Conservation (phyloP, 805 yeast species). For the Monosporozyma aquatica region DNA sequence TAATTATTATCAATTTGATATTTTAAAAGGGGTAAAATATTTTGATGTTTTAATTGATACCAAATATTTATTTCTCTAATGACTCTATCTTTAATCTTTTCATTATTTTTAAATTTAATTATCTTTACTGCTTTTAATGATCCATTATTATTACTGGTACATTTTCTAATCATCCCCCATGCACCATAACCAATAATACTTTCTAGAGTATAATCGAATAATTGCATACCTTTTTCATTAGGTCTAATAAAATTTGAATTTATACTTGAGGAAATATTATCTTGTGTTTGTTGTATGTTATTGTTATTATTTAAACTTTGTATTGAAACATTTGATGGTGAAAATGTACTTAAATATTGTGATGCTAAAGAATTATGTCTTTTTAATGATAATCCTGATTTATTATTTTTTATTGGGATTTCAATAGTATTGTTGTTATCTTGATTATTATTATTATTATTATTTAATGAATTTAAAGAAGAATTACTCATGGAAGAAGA, state of each 20-base stretch:
- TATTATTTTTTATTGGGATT: neutral
- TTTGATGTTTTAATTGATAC: conserved; percentile 52
- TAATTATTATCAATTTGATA: conserved; percentile 48
- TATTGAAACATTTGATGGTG: conserved; percentile 17
- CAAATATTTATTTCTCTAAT: conserved; percentile 68
- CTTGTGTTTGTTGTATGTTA: too few relatives aligned
- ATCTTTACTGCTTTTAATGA: conserved; percentile 54
- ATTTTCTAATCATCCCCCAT: conserved; percentile 79
- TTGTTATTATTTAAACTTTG: conserved; percentile 3
- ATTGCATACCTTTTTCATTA: conserved; percentile 61
- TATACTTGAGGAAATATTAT: neutral
- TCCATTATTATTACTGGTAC: conserved; percentile 32
- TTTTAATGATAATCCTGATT: conserved; percentile 9
- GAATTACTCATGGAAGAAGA: conserved; percentile 21
- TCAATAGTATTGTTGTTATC: neutral
- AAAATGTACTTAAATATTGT: conserved; percentile 27
- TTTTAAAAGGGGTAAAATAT: conserved; percentile 53
- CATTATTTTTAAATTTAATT: conserved; percentile 42
- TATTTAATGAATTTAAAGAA: conserved; percentile 9
- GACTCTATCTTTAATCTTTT: conserved; percentile 47
- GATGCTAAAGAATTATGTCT: conserved; percentile 29
- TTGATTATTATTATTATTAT: conserved; percentile 1
- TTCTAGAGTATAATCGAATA: conserved; percentile 57
- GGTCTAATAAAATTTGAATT: conserved; percentile 11
- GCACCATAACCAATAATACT: conserved; percentile 81